Conservation (phyloP, 2,329 filamentous ascomycete species). For the Aspergillus pseudonomiae region DNA sequence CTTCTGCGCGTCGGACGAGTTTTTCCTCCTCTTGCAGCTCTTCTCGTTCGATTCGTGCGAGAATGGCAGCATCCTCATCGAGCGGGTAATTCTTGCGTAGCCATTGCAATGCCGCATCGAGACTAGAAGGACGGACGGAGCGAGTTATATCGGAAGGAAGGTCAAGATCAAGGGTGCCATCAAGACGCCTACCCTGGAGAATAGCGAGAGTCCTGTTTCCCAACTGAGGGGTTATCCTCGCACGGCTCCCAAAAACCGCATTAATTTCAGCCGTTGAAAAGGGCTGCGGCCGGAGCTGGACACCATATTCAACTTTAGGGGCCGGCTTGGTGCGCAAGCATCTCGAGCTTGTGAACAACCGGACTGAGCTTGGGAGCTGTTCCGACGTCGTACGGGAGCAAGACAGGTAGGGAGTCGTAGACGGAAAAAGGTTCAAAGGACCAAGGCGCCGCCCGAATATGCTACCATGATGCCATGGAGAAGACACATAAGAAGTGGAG, state of each 20-base stretch:
- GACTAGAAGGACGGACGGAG: slow-evolving; percentile 34
- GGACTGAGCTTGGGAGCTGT: slow-evolving; percentile 1
- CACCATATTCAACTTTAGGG: slow-evolving; percentile 29
- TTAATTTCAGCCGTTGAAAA: slow-evolving; percentile 39
- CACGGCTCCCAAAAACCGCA: slow-evolving; percentile 37
- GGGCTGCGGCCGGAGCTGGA: slow-evolving; percentile 31
- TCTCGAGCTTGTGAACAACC: slow-evolving; percentile 26
- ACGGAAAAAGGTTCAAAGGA: slow-evolving; percentile 9
- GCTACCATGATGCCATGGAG: slow-evolving; percentile 23
- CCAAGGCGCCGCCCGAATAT: slow-evolving; percentile 18
- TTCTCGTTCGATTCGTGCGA: slow-evolving; percentile 47
- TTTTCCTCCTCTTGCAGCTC: slow-evolving; percentile 41
- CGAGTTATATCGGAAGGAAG: slow-evolving; percentile 43
- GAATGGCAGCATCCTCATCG: slow-evolving; percentile 53
- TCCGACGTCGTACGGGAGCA: neutral
- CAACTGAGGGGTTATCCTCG: slow-evolving; percentile 30
- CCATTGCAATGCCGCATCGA: slow-evolving; percentile 44
- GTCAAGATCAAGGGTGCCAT: slow-evolving; percentile 49
- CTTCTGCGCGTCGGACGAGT: slow-evolving; percentile 41
- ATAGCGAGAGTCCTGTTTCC: slow-evolving; percentile 44
- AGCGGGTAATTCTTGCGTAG: slow-evolving; percentile 46
- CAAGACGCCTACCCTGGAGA: slow-evolving; percentile 47
- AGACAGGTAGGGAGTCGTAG: neutral
- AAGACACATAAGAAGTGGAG: slow-evolving; percentile 23
- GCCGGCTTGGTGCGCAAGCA: slow-evolving; percentile 18